Evolutionary conservation across 257 asterid species (phyloP).

Genomic region (Schizonepeta tenuifolia): DNA sequence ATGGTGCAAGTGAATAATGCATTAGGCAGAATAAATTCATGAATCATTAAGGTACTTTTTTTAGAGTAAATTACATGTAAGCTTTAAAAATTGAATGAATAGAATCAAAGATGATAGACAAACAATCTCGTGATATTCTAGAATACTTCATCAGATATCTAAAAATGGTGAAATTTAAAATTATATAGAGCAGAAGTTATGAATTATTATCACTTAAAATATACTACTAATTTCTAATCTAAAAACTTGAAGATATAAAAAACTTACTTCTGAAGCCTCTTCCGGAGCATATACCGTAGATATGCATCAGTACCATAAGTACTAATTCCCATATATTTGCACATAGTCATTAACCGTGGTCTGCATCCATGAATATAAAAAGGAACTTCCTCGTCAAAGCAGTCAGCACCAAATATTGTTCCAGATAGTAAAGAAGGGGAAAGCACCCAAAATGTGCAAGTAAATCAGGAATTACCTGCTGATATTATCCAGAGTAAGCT

Average conservation of each 20-base stretch:
- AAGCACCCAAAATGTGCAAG: conserved; percentile 22
- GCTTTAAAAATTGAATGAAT: background rate
- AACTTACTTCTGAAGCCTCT: conserved; percentile 71
- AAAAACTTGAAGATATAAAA: conserved; percentile 19
- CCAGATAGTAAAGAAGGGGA: conserved; percentile 15
- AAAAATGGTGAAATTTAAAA: too few relatives aligned
- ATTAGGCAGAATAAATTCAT: too few relatives aligned
- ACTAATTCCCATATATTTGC: conserved; percentile 94
- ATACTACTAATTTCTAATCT: background rate
- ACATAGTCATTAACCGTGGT: conserved; percentile 91
- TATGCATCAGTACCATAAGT: conserved; percentile 86
- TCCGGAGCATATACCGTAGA: conserved; percentile 87
- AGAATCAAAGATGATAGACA: conserved; percentile 9
- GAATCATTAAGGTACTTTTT: background rate
- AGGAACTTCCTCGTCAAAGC: conserved; percentile 20
- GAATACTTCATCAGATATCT: conserved; percentile 20
- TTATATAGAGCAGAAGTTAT: conserved; percentile 20
- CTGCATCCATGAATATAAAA: conserved; percentile 51
- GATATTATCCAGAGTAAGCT: conserved; percentile 93
- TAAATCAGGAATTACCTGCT: conserved; percentile 65
- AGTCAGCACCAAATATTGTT: conserved; percentile 13
- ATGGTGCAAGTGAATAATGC: too few relatives aligned
- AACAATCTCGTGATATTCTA: conserved; percentile 9
- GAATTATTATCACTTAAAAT: background rate
- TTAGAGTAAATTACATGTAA: too few relatives aligned